Percentiles rank a stretch among this genome's conserved stretches.
These are phyloP conservation scores for Globisporangium cylindrosporum DNA, from an alignment of 352 stramenopile genomes.

Conservation along the genomic window DNA sequence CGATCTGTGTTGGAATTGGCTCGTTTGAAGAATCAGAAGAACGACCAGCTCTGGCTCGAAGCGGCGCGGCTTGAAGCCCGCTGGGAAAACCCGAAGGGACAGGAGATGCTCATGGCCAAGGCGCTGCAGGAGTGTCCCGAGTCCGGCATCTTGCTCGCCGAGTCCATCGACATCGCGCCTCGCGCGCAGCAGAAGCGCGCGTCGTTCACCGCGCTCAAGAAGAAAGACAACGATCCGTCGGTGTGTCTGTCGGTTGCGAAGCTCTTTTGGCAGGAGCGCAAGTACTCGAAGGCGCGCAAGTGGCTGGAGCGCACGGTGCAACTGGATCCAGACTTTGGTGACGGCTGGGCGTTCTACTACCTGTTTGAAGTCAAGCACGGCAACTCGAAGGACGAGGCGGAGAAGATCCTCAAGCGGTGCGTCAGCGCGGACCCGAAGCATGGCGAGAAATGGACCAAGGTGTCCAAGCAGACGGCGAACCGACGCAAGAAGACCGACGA, in stretches of 20 bases:
- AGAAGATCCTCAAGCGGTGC: conserved; percentile 87
- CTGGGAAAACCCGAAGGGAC: conserved; percentile 91
- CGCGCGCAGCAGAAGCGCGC: conserved; percentile 95
- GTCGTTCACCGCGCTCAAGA: conserved; percentile 95
- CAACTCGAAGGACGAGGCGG: conserved; percentile 58
- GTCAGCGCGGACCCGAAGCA: conserved; percentile 92
- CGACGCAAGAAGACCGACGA: conserved; percentile 73
- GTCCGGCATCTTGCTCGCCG: conserved; percentile 93
- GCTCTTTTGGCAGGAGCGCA: conserved; percentile 96
- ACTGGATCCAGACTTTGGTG: conserved; percentile 94
- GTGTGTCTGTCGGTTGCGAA: conserved; percentile 97
- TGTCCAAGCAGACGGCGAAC: conserved; percentile 93
- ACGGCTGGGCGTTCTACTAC: conserved; percentile 98
- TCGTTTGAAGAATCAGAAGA: conserved; percentile 94
- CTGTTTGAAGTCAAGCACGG: conserved; percentile 95
- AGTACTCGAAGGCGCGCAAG: conserved; percentile 95
- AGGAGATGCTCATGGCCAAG: conserved; percentile 96
- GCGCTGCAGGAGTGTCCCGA: conserved; percentile 97
- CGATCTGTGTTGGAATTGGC: conserved; percentile 96
- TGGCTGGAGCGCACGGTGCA: conserved; percentile 97
- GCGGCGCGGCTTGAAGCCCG: conserved; percentile 93
- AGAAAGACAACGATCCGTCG: conserved; percentile 95
- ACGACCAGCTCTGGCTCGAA: conserved; percentile 95
- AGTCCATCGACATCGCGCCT: conserved; percentile 94
- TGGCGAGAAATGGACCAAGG: conserved; percentile 92